These are phyloP conservation scores for Epicoccum nigrum DNA, from an alignment of 2,329 filamentous ascomycete genomes.

Conservation along the genomic window DNA sequence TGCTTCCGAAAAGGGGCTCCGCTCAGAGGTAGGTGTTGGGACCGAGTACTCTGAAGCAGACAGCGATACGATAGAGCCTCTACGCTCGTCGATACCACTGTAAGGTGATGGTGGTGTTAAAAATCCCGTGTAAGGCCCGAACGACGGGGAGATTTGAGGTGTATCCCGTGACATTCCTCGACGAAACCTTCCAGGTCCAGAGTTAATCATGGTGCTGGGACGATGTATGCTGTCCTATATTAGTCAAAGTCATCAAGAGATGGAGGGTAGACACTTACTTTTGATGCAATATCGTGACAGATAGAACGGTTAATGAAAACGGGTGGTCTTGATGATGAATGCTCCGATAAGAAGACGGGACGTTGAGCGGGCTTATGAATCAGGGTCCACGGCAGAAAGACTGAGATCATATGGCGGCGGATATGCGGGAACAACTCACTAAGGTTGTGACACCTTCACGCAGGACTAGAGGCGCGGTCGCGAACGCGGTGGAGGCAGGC, in stretches of 20 bases:
- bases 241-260: background rate
- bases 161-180: conserved; percentile 26
- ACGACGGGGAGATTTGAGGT: conserved; percentile 27
- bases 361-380: conserved; percentile 39
- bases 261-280: background rate
- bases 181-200: conserved; percentile 14
- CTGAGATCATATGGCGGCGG: conserved; percentile 28
- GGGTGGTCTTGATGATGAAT: conserved; percentile 13
- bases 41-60: conserved; percentile 32
- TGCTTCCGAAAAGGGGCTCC: conserved; percentile 31
- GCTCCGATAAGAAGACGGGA: conserved; percentile 27
- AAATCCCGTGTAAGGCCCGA: conserved; percentile 28
- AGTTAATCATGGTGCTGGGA: conserved; percentile 18
- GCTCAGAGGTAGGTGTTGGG: conserved; percentile 37
- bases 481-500: conserved; percentile 43
- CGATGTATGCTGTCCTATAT: background rate
- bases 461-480: conserved; percentile 40
- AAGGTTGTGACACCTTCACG: conserved; percentile 36
- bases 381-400: conserved; percentile 27
- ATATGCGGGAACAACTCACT: conserved; percentile 30
- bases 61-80: conserved; percentile 40
- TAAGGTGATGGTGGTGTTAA: conserved; percentile 36
- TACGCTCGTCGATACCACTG: conserved; percentile 32
- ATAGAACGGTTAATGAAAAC: conserved; percentile 3
- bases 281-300: background rate